Conservation (phyloP, 768 basidiomycete genomes). For the Tylopilus sp. region DNA sequence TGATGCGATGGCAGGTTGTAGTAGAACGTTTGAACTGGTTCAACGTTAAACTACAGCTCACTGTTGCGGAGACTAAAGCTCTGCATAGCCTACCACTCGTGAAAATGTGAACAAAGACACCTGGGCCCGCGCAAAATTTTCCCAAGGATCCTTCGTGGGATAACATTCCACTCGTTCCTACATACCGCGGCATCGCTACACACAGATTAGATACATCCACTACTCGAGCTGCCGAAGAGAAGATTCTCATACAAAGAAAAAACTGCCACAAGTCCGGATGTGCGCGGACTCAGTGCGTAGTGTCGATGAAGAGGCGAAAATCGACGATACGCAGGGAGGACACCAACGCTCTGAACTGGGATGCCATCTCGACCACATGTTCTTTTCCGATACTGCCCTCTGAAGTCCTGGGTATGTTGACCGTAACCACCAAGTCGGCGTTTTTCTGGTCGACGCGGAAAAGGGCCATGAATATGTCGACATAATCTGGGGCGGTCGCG, state of each 20-base stretch:
- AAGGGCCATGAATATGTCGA: conserved; percentile 75
- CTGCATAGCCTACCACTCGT: not conserved
- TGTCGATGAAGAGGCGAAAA: conserved; percentile 59
- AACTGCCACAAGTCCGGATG: conserved; percentile 2
- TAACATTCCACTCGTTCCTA: not conserved
- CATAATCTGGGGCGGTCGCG: conserved; percentile 52
- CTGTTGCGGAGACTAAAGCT: too few species aligned
- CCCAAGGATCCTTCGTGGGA: conserved; percentile 5
- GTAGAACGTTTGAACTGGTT: not conserved
- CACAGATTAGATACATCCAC: not conserved
- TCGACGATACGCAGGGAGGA: conserved; percentile 63
- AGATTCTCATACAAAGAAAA: not conserved
- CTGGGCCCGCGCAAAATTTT: too few species aligned
- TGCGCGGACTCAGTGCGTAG: not conserved
- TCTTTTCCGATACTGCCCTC: conserved; percentile 32
- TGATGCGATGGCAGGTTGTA: not conserved
- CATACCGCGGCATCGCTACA: not conserved
- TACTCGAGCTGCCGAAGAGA: not conserved
- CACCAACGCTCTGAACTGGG: conserved; percentile 53
- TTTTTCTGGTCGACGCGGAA: conserved; percentile 65
- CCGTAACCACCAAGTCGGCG: conserved; percentile 80
- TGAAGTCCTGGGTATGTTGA: conserved; percentile 67
- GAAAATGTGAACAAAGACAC: too few species aligned
- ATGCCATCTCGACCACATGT: conserved; percentile 27
- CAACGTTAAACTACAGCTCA: too few species aligned